phyloP scores from a whole-genome alignment of 73 alveolate species.

The Paramecium biaurelia region DNA sequence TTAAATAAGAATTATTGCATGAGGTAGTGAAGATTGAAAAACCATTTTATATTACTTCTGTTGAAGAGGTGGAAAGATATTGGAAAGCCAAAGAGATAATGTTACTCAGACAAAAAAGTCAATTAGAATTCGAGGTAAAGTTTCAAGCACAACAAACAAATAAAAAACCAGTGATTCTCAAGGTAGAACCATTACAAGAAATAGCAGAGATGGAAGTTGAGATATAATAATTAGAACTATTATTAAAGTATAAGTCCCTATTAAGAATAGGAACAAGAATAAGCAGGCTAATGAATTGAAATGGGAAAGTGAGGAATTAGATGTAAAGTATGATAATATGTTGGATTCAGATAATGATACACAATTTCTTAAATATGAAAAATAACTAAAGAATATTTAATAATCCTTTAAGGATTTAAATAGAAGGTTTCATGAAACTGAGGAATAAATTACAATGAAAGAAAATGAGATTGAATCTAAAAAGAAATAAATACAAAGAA shows the following conservation, averaged over 20 bases:
- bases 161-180: not conserved
- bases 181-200: not conserved
- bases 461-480: not conserved
- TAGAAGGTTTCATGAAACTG: slow-evolving; percentile 8
- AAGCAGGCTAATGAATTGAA: not conserved
- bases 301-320: not conserved
- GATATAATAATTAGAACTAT: not conserved
- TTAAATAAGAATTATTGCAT: not conserved
- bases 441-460: not conserved
- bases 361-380: not conserved
- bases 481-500: not conserved
- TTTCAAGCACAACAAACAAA: not conserved
- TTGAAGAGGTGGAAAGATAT: not conserved
- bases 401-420: not conserved
- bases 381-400: not conserved
- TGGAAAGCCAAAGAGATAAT: not conserved
- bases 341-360: not conserved
- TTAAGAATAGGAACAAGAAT: not conserved
- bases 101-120: not conserved
- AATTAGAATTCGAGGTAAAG: not conserved
- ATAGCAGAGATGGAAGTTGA: not conserved
- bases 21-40: not conserved
- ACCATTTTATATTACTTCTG: not conserved
- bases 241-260: not conserved
- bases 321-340: not conserved